Percentiles rank a stretch among this genome's conserved stretches.
Evolutionary conservation across 2,329 filamentous ascomycete genomes (phyloP).

Genomic region (Fulvia fulva): DNA sequence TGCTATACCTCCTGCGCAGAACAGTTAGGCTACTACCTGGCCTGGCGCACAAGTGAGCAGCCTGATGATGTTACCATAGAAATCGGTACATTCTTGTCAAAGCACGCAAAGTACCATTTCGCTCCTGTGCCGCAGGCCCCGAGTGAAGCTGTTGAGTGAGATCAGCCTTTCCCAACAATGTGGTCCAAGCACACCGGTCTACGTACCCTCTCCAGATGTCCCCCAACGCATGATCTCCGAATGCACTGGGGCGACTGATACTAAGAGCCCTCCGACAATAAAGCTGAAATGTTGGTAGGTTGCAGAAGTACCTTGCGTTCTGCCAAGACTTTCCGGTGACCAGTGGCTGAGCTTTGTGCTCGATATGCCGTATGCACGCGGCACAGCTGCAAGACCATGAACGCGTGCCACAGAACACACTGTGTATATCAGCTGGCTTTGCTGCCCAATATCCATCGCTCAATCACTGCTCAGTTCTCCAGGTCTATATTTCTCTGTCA

Average conservation of each 20-base stretch:
- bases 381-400: neutral
- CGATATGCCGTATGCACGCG: neutral
- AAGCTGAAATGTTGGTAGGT: neutral
- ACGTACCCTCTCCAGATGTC: too few species aligned
- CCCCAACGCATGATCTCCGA: too few species aligned
- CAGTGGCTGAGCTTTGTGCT: neutral
- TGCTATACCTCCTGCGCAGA: too few species aligned
- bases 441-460: neutral
- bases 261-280: neutral
- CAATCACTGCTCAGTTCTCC: neutral
- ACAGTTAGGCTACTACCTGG: too few species aligned
- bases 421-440: neutral
- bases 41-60: too few species aligned
- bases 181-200: too few species aligned
- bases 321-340: neutral
- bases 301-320: neutral
- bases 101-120: too few species aligned
- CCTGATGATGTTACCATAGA: too few species aligned
- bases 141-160: too few species aligned
- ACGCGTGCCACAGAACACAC: neutral
- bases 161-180: too few species aligned
- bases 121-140: too few species aligned
- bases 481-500: neutral
- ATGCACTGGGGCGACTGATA: neutral
- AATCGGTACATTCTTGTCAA: too few species aligned